These are phyloP conservation scores for Yamadazyma conglobata DNA, from an alignment of 1,139 yeast genomes.

Conservation along the genomic window DNA sequence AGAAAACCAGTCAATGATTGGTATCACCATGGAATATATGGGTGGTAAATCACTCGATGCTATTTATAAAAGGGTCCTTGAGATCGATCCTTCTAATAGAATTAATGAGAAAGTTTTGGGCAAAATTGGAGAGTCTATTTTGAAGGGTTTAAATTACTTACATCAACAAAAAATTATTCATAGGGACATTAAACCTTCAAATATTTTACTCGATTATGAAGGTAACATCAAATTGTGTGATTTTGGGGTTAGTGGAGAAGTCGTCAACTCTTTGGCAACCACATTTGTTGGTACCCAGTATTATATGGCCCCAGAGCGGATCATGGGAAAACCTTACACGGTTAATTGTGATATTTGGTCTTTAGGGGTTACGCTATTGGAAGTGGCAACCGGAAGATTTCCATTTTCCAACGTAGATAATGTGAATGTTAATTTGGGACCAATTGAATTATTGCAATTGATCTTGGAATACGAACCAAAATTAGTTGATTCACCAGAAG, in stretches of 20 bases:
- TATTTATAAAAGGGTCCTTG: conserved; percentile 63
- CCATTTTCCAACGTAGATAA: conserved; percentile 45
- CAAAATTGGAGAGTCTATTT: conserved; percentile 79
- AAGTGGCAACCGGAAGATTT: conserved; percentile 85
- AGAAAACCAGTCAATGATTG: conserved; percentile 71
- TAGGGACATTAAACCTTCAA: conserved; percentile 91
- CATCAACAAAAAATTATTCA: conserved; percentile 88
- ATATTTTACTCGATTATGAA: conserved; percentile 65
- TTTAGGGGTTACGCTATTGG: conserved; percentile 82
- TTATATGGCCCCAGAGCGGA: conserved; percentile 98
- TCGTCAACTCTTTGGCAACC: conserved; percentile 89
- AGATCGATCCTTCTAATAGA: conserved; percentile 69
- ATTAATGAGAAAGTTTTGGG: conserved; percentile 92
- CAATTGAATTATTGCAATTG: conserved; percentile 79
- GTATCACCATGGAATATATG: conserved; percentile 95
- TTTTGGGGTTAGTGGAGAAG: conserved; percentile 98
- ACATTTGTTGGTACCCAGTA: conserved; percentile 96
- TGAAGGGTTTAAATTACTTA: conserved; percentile 79
- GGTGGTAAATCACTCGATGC: conserved; percentile 91
- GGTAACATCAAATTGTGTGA: conserved; percentile 94
- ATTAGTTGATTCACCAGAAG: conserved; percentile 71
- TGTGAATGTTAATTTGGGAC: conserved; percentile 43
- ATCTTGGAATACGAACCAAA: conserved; percentile 80
- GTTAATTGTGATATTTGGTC: conserved; percentile 98
- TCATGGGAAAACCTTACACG: conserved; percentile 90